These are phyloP conservation scores for Pyronema omphalodes DNA, from an alignment of 495 filamentous ascomycete species.

Conservation along the genomic window DNA sequence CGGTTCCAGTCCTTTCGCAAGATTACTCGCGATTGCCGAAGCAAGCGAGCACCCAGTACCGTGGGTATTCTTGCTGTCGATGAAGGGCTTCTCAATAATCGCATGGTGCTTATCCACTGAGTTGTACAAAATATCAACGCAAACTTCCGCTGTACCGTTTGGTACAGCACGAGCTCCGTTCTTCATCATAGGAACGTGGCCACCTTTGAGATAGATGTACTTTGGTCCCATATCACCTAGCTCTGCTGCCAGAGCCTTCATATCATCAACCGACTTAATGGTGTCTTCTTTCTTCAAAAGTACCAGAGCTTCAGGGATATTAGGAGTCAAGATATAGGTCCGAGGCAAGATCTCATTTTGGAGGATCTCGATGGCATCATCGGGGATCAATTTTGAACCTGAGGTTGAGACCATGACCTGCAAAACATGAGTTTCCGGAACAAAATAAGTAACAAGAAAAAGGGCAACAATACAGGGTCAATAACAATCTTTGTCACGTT, in stretches of 20 bases:
- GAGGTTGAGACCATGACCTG: slow-evolving; percentile 89
- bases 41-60: slow-evolving; percentile 91
- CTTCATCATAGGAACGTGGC: slow-evolving; percentile 63
- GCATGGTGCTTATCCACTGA: slow-evolving; percentile 30
- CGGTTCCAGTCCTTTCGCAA: slow-evolving; percentile 44
- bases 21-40: slow-evolving; percentile 76
- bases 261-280: slow-evolving; percentile 37
- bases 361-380: slow-evolving; percentile 45
- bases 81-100: slow-evolving; percentile 48
- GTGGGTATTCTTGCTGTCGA: slow-evolving; percentile 65
- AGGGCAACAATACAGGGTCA: slow-evolving; percentile 47
- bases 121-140: slow-evolving; percentile 60
- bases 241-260: slow-evolving; percentile 41
- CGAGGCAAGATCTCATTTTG: slow-evolving; percentile 50
- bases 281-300: slow-evolving; percentile 39
- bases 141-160: slow-evolving; percentile 39
- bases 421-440: slow-evolving; percentile 1
- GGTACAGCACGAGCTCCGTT: slow-evolving; percentile 33
- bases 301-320: slow-evolving; percentile 70
- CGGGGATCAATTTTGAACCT: slow-evolving; percentile 55
- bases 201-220: slow-evolving; percentile 78
- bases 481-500: slow-evolving; percentile 37
- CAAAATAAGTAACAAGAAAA: neutral
- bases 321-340: slow-evolving; percentile 72
- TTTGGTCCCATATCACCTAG: slow-evolving; percentile 51